These are phyloP conservation scores for Starmerella cellae DNA, from an alignment of 805 yeast genomes.

Conservation along the genomic window DNA sequence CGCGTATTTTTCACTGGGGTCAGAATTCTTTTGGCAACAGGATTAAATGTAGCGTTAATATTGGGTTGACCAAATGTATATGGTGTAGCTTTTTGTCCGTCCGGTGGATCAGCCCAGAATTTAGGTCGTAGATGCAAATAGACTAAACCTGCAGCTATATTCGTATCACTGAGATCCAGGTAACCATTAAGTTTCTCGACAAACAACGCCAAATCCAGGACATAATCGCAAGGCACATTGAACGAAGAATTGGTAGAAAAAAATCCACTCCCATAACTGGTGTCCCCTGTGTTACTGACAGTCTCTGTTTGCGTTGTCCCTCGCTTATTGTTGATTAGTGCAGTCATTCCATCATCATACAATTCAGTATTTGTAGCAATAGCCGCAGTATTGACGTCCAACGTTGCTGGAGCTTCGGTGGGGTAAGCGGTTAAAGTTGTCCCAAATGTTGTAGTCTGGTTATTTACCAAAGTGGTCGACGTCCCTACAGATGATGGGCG, in stretches of 20 bases:
- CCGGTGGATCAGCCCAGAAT: slow-evolving; percentile 8
- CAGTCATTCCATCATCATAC: not conserved
- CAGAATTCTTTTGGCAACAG: slow-evolving; percentile 12
- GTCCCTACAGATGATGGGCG: slow-evolving; percentile 1
- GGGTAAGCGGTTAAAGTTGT: not conserved
- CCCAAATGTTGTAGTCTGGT: not conserved
- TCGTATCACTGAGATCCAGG: slow-evolving; percentile 33
- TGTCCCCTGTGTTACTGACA: not conserved
- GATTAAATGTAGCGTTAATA: slow-evolving; percentile 2
- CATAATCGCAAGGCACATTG: slow-evolving; percentile 11
- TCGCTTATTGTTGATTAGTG: not conserved
- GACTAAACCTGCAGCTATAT: slow-evolving; percentile 35
- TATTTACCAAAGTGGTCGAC: not conserved
- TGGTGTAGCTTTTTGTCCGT: not conserved
- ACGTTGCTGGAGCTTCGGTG: not conserved
- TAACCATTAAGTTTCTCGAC: slow-evolving; percentile 26
- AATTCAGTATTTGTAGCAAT: not conserved
- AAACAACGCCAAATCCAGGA: slow-evolving; percentile 15
- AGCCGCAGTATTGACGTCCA: not conserved
- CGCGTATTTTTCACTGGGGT: slow-evolving; percentile 8
- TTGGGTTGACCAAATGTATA: slow-evolving; percentile 1
- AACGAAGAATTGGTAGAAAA: not conserved
- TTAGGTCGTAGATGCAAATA: slow-evolving; percentile 29
- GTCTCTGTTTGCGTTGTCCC: not conserved
- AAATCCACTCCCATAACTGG: not conserved